These are phyloP conservation scores for Chaetomium sp. DNA, from an alignment of 2,329 filamentous ascomycete species.

Conservation along the genomic window DNA sequence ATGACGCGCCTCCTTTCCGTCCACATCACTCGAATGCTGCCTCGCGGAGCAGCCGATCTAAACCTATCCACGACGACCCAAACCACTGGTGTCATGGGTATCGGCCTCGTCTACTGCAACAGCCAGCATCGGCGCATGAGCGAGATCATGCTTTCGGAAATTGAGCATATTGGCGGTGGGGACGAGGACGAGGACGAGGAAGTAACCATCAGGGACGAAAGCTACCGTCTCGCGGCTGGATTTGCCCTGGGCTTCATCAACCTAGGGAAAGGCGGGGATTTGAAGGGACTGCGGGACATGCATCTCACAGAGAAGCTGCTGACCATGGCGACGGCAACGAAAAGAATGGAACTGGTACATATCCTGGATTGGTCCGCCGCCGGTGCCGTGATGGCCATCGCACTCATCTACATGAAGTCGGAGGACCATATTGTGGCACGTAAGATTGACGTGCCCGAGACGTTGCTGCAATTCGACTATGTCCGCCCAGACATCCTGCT, in stretches of 20 bases:
- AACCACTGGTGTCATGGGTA: constrained; percentile 94
- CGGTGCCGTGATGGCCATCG: constrained; percentile 83
- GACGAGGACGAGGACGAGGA: constrained; percentile 72
- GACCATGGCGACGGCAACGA: constrained; percentile 76
- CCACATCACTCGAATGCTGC: constrained; percentile 91
- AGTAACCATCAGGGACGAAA: constrained; percentile 81
- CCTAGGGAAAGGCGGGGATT: constrained; percentile 78
- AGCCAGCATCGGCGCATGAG: constrained; percentile 98
- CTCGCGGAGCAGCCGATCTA: constrained; percentile 83
- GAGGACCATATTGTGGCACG: constrained; percentile 79
- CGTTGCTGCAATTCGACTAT: constrained; percentile 87
- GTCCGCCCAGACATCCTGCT: constrained; percentile 89
- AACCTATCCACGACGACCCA: constrained; percentile 91
- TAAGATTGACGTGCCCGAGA: constrained; percentile 90
- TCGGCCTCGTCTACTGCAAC: constrained; percentile 87
- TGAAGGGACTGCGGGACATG: constrained; percentile 91
- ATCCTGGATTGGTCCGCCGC: constrained; percentile 88
- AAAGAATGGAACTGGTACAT: constrained; percentile 87
- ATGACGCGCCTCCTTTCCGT: constrained; percentile 91
- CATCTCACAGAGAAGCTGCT: constrained; percentile 82
- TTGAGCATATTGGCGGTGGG: constrained; percentile 75
- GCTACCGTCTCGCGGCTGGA: constrained; percentile 90
- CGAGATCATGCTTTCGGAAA: constrained; percentile 96
- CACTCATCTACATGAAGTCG: constrained; percentile 95
- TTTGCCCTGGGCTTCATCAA: constrained; percentile 95